Conservation (phyloP, 768 basidiomycete genomes). For the Lentinula detonsa region DNA sequence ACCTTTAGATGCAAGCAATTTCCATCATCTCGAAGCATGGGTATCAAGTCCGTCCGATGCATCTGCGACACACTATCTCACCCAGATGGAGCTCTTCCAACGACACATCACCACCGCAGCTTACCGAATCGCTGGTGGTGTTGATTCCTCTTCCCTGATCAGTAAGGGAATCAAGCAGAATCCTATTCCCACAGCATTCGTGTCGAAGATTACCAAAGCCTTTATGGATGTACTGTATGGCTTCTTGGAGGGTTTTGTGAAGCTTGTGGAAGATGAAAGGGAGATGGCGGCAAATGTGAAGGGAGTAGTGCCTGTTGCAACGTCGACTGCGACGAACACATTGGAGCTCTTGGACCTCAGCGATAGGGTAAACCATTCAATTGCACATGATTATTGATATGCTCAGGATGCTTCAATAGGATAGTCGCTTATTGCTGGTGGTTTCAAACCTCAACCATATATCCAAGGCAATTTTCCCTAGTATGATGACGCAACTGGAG, state of each 20-base stretch:
- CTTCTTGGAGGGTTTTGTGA: slow-evolving; percentile 81
- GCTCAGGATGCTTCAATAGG: slow-evolving; percentile 36
- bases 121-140: slow-evolving; percentile 76
- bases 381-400: slow-evolving; percentile 2
- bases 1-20: slow-evolving; percentile 68
- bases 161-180: slow-evolving; percentile 54
- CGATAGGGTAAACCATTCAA: slow-evolving; percentile 42
- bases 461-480: slow-evolving; percentile 62
- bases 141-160: slow-evolving; percentile 45
- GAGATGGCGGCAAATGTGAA: slow-evolving; percentile 33
- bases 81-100: slow-evolving; percentile 78
- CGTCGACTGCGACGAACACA: slow-evolving; percentile 33
- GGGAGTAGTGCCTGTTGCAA: slow-evolving; percentile 27
- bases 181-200: slow-evolving; percentile 55
- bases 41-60: slow-evolving; percentile 52
- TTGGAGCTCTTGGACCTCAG: slow-evolving; percentile 55
- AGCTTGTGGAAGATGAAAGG: slow-evolving; percentile 64
- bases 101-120: slow-evolving; percentile 68
- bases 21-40: slow-evolving; percentile 90
- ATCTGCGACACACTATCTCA: slow-evolving; percentile 68
- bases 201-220: slow-evolving; percentile 71
- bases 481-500: slow-evolving; percentile 77
- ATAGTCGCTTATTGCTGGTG: slow-evolving; percentile 81
- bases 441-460: slow-evolving; percentile 85
- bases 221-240: slow-evolving; percentile 84